Evolutionary conservation across 495 filamentous ascomycete species (phyloP).

Genomic region (Penicillium parvum): DNA sequence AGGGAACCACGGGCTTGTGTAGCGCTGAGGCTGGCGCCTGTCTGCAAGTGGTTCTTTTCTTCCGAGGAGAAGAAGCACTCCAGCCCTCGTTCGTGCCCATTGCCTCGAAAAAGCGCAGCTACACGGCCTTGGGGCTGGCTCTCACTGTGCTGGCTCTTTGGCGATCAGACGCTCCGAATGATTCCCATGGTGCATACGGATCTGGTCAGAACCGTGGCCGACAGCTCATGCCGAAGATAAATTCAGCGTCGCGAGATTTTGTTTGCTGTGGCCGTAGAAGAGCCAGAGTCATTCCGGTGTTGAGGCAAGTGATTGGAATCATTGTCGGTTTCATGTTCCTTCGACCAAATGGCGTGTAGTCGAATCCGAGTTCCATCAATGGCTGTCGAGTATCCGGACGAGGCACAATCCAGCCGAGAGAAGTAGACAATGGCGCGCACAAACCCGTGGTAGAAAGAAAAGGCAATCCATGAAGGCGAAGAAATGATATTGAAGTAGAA

Average conservation of each 20-base stretch:
- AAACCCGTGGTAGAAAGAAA: slow-evolving; percentile 8
- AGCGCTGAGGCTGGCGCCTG: slow-evolving; percentile 12
- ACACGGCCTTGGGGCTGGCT: slow-evolving; percentile 5
- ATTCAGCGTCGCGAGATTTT: not conserved
- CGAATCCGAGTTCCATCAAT: not conserved
- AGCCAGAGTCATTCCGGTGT: not conserved
- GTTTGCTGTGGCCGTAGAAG: not conserved
- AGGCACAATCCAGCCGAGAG: not conserved
- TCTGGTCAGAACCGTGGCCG: not conserved
- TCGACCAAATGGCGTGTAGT: not conserved
- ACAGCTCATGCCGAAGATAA: not conserved
- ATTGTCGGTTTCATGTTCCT: not conserved
- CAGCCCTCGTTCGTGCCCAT: slow-evolving; percentile 2
- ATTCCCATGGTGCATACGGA: not conserved
- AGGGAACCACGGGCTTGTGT: slow-evolving; percentile 23
- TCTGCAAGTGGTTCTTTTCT: slow-evolving; percentile 21
- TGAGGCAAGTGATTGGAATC: not conserved
- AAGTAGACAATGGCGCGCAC: not conserved
- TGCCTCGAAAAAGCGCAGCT: slow-evolving; percentile 5
- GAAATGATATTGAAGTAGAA: slow-evolving; percentile 24
- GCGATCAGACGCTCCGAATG: not conserved
- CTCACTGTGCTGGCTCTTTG: slow-evolving; percentile 1
- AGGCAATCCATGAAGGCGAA: not conserved
- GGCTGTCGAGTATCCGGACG: not conserved
- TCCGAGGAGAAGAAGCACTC: slow-evolving; percentile 18